These are phyloP conservation scores for Ogataea minuta DNA, from an alignment of 805 yeast genomes.

Conservation along the genomic window DNA sequence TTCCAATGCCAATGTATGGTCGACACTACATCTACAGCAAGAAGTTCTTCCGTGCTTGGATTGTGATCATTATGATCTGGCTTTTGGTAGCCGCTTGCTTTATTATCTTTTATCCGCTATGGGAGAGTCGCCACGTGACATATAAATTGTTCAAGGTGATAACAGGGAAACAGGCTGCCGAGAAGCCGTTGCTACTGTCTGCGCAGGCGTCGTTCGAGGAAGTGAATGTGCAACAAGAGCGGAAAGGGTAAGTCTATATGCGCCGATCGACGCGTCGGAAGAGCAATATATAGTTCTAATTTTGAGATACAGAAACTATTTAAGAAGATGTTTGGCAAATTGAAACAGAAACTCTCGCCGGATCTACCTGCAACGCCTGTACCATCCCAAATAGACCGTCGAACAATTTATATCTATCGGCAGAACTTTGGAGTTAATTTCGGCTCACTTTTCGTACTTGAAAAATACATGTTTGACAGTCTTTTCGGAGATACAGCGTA, in stretches of 20 bases:
- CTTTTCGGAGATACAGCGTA: slow-evolving; percentile 58
- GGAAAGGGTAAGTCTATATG: slow-evolving; percentile 1
- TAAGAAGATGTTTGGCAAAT: slow-evolving; percentile 16
- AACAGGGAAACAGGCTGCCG: slow-evolving; percentile 20
- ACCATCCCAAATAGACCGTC: slow-evolving; percentile 34
- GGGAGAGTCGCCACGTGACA: slow-evolving; percentile 32
- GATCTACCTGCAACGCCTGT: slow-evolving; percentile 36
- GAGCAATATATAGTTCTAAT: slow-evolving; percentile 2
- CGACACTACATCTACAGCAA: slow-evolving; percentile 32
- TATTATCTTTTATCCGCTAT: slow-evolving; percentile 34
- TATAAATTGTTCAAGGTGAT: slow-evolving; percentile 15
- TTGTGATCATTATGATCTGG: slow-evolving; percentile 37
- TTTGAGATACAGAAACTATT: not conserved
- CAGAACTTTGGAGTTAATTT: slow-evolving; percentile 80
- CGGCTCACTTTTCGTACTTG: slow-evolving; percentile 78
- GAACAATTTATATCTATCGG: slow-evolving; percentile 56
- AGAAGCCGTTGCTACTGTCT: slow-evolving; percentile 15
- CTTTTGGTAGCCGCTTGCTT: slow-evolving; percentile 30
- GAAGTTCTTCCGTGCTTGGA: slow-evolving; percentile 34
- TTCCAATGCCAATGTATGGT: slow-evolving; percentile 37
- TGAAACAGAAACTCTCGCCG: slow-evolving; percentile 19
- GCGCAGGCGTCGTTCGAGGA: slow-evolving; percentile 15
- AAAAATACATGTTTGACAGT: slow-evolving; percentile 70
- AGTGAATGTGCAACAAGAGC: slow-evolving; percentile 4
- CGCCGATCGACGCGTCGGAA: slow-evolving; percentile 10